Evolutionary conservation across 2,329 filamentous ascomycete species (phyloP).

Genomic region (Ceratocystis albifundus): DNA sequence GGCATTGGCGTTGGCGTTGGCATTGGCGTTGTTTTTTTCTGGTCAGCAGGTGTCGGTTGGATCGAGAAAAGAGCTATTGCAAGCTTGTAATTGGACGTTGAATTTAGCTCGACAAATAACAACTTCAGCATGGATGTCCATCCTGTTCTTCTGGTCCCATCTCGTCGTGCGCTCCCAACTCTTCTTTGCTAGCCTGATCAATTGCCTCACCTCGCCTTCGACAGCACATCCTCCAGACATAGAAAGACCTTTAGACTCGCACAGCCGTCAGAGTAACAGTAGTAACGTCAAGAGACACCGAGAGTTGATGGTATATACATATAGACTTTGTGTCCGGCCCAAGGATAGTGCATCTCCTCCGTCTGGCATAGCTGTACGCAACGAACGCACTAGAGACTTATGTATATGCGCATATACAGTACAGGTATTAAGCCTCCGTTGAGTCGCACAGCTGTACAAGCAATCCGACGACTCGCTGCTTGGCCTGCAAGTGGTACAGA

Average conservation of each 20-base stretch:
- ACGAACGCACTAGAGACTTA: too few species aligned
- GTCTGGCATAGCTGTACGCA: too few species aligned
- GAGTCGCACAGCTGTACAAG: too few species aligned
- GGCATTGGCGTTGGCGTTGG: not conserved
- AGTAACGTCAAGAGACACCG: too few species aligned
- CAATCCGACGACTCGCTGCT: too few species aligned
- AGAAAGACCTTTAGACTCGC: not conserved
- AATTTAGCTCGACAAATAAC: slow-evolving; percentile 9
- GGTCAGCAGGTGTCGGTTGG: slow-evolving; percentile 12
- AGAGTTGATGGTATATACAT: too few species aligned
- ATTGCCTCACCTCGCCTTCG: not conserved
- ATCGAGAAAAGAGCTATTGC: not conserved
- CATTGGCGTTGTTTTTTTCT: slow-evolving; percentile 4
- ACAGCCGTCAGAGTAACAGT: not conserved
- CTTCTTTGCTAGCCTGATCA: not conserved
- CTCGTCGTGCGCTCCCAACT: too few species aligned
- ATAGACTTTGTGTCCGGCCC: too few species aligned
- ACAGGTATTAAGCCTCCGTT: too few species aligned
- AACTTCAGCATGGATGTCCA: not conserved
- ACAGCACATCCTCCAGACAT: not conserved
- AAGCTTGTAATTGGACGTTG: not conserved
- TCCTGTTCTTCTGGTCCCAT: too few species aligned
- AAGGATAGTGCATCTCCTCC: too few species aligned
- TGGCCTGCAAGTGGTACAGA: not conserved
- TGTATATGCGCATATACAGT: too few species aligned